A percentile compares a stretch with the other conserved stretches of the same genome.
Evolutionary conservation across 148 eudicot genomes (phyloP).

Genomic region (Rhododendron molle): DNA sequence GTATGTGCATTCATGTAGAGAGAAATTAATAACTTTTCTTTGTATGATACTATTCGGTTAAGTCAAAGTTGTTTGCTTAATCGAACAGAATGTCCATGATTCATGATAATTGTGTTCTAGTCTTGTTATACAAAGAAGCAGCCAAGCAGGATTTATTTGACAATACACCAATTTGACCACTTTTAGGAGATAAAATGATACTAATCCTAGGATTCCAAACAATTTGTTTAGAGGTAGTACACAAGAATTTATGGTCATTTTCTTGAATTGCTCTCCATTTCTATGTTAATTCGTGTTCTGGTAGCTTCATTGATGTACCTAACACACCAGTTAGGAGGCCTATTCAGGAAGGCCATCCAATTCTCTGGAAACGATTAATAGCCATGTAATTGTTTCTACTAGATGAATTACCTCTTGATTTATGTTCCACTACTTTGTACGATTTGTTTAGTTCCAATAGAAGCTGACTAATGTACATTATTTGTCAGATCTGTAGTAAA

Average conservation of each 20-base stretch:
- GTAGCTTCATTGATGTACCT: not conserved
- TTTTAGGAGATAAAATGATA: not conserved
- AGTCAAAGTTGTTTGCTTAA: not conserved
- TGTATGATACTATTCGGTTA: not conserved
- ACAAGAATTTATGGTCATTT: not conserved
- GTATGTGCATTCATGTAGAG: not conserved
- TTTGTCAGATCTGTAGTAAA: slow-evolving; percentile 52
- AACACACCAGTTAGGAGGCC: not conserved
- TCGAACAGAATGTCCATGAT: not conserved
- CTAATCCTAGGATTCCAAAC: not conserved
- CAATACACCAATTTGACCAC: not conserved
- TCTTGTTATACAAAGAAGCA: not conserved
- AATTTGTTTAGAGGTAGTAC: not conserved
- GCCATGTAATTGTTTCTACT: not conserved
- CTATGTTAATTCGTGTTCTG: not conserved
- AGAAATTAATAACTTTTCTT: not conserved
- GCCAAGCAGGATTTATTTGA: not conserved
- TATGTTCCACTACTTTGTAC: not conserved
- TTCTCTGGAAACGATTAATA: not conserved
- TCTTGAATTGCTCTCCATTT: not conserved
- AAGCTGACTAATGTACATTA: slow-evolving; percentile 6
- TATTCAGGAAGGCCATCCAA: not conserved
- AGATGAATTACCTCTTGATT: slow-evolving; percentile 26
- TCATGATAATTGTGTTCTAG: not conserved
- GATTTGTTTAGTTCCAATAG: not conserved